Evolutionary conservation across 768 basidiomycete genomes (phyloP).

Genomic region (Pholiota conissans): DNA sequence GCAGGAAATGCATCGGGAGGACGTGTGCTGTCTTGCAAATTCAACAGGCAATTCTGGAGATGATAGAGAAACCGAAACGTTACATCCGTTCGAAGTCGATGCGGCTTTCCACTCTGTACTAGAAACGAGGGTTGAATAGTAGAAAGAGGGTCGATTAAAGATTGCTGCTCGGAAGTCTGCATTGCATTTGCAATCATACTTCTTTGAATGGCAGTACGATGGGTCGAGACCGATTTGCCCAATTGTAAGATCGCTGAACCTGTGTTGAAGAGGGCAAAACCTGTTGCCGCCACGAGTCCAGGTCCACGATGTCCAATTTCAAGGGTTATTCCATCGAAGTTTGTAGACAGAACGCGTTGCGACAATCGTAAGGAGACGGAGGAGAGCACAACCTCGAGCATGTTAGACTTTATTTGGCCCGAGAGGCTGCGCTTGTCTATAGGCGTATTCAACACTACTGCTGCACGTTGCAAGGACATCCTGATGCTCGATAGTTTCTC

Average conservation of each 20-base stretch:
- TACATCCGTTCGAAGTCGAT: conserved; percentile 63
- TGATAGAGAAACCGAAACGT: conserved; percentile 80
- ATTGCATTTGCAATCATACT: conserved; percentile 51
- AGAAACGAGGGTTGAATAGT: conserved; percentile 84
- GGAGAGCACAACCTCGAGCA: conserved; percentile 24
- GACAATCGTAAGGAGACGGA: conserved; percentile 13
- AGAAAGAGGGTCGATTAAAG: conserved; percentile 74
- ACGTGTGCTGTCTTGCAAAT: conserved; percentile 30
- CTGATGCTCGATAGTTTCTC: conserved; percentile 17
- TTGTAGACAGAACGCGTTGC: conserved; percentile 6
- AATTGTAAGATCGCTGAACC: conserved; percentile 22
- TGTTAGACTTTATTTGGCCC: conserved; percentile 22
- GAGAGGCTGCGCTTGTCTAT: conserved; percentile 31
- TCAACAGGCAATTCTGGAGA: conserved; percentile 65
- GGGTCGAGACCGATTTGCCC: conserved; percentile 21
- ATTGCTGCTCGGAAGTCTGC: conserved; percentile 44
- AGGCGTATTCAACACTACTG: conserved; percentile 27
- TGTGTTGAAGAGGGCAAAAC: conserved; percentile 28
- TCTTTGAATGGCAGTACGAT: conserved; percentile 28
- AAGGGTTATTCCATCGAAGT: conserved; percentile 20
- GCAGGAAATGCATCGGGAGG: conserved; percentile 3
- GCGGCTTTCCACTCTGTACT: conserved; percentile 72
- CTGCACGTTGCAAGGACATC: conserved; percentile 21
- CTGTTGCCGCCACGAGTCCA: conserved; percentile 36
- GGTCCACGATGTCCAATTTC: conserved; percentile 42